Evolutionary conservation across 352 stramenopile genomes (phyloP), one percentile per base, ranked within the genome.

Genomic region (Globisporangium spiculum): DNA sequence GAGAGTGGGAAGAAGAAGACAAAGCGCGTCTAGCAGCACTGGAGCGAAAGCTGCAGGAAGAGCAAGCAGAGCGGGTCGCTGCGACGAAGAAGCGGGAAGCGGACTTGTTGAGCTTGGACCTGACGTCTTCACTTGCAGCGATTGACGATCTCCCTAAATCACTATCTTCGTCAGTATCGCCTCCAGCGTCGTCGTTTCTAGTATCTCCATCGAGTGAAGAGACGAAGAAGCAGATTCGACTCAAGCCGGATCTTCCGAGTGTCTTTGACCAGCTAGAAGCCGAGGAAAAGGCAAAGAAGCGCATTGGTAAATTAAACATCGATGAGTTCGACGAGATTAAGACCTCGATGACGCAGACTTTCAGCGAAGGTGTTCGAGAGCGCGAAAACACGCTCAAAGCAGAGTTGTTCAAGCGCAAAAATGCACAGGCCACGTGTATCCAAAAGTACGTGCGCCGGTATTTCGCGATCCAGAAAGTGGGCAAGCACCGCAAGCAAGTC

Each of bases 241-340:
- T 63, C 12, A 63, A 78, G 27, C 73, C 80, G 4, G 79, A 91
- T 9, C 79, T 94, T 0, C 80, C 85, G 14, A 93, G 84, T 50
- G 56, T 97, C 55, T 93, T 96, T 52, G 84, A 90, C 46, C 73
- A 92, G 46, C 82, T 96, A 27, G 86, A 94, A 64, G 84, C 79
- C 8, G 85, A 91, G 67, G 85, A 92, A 36, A 77, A 81, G 60
- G 63, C 70, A 16, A 76, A 69, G 4, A 84, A 81, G 61, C 74
- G 69, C 4, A 56, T 85, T 9, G 85, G 85, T 0, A 41, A 54
- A 3, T 58, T 92, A 50, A 68, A 65, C 2, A 66, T 86, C 20
- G 77, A 90, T 26, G 77, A 83, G 27, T 92, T 84, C 22, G 67
- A 76, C 9, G 55, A 71, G 8, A 65, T 92, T 16, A 78, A 83